Evolutionary conservation across 2,329 filamentous ascomycete species (phyloP).

Genomic region (Xylariales sp.): DNA sequence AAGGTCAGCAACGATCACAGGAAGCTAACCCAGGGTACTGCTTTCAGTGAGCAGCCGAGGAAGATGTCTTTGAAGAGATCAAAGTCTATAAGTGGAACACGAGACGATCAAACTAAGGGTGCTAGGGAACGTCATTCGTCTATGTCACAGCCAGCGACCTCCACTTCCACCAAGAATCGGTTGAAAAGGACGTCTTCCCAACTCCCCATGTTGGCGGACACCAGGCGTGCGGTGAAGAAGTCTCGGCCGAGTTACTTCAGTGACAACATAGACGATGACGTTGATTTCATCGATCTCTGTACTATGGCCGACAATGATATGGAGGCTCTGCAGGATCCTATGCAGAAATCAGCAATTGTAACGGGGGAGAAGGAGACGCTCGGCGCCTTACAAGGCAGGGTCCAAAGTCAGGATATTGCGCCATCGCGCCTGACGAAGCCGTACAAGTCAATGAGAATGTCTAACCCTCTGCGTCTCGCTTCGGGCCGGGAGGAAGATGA

Average conservation of each 20-base stretch:
- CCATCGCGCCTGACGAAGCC: conserved; percentile 10
- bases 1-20: too few relatives aligned
- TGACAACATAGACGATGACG: conserved; percentile 10
- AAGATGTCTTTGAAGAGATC: neutral
- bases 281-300: conserved; percentile 24
- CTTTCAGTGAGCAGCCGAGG: too few relatives aligned
- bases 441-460: conserved; percentile 2
- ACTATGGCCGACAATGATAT: conserved; percentile 11
- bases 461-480: neutral
- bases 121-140: too few relatives aligned
- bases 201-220: neutral
- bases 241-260: neutral
- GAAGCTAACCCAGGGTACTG: too few relatives aligned
- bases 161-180: too few relatives aligned
- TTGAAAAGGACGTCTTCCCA: too few relatives aligned
- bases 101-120: too few relatives aligned
- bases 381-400: conserved; percentile 10
- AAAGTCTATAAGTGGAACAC: too few relatives aligned
- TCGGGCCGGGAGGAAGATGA: neutral
- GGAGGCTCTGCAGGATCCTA: neutral
- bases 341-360: neutral
- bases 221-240: neutral
- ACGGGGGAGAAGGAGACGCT: conserved; percentile 9
- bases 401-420: conserved; percentile 8
- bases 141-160: too few relatives aligned